Evolutionary conservation across 108 stramenopile genomes (phyloP).

Genomic region (Skeletonema grethae): DNA sequence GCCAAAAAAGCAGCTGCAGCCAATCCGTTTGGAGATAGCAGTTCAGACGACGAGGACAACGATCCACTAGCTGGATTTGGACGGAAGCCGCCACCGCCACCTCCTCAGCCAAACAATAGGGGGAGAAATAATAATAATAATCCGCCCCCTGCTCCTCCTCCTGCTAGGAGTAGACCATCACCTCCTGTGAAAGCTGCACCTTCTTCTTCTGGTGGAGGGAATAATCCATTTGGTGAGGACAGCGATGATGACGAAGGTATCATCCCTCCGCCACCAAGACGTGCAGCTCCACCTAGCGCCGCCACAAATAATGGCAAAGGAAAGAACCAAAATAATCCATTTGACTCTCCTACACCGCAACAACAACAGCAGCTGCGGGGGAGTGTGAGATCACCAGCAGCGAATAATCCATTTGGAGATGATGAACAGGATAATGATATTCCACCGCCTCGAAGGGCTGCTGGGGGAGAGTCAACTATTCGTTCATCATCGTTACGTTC

Average conservation of each 20-base stretch:
- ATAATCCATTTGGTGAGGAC: conserved; percentile 23
- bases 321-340: conserved; percentile 15
- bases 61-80: conserved; percentile 25
- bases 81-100: conserved; percentile 12
- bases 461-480: background rate
- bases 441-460: conserved; percentile 16
- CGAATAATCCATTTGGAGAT: conserved; percentile 26
- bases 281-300: background rate
- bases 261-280: conserved; percentile 5
- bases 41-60: background rate
- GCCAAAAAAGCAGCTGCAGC: background rate
- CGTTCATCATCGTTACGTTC: background rate
- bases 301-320: background rate
- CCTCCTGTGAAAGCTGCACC: background rate
- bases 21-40: conserved; percentile 11
- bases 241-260: conserved; percentile 11
- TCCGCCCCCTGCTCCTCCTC: conserved; percentile 2
- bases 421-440: conserved; percentile 12
- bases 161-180: background rate
- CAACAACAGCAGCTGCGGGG: background rate
- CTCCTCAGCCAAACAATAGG: background rate
- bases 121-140: background rate
- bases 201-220: background rate
- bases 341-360: conserved; percentile 7
- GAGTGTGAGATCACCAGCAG: background rate